phyloP scores from a whole-genome alignment of 2,329 filamentous ascomycete species.

The Paracorniculantispora psalliotae region DNA sequence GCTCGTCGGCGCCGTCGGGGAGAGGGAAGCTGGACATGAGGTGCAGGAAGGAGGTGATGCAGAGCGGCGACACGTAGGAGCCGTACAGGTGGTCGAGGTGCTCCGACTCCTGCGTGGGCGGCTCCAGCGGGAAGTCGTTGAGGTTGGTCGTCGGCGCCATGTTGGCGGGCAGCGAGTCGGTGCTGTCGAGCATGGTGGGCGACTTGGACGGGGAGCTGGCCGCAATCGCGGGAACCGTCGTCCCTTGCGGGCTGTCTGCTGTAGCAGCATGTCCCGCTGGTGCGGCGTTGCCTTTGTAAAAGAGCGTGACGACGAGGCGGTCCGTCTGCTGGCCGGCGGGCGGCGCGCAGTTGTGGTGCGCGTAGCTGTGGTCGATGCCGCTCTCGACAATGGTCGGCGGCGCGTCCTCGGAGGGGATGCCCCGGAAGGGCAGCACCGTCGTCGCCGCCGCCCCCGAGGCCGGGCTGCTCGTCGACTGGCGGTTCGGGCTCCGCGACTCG shows the following conservation, averaged over 20 bases:
- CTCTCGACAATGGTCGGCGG: conserved; percentile 58
- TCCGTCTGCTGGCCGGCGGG: conserved; percentile 42
- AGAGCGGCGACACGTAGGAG: conserved; percentile 60
- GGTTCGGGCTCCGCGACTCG: conserved; percentile 44
- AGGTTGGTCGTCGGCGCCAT: conserved; percentile 55
- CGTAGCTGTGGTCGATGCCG: conserved; percentile 57
- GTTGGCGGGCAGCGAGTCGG: conserved; percentile 42
- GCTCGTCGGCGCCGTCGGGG: conserved; percentile 44
- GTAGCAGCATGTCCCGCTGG: conserved; percentile 20
- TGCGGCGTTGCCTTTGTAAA: conserved; percentile 50
- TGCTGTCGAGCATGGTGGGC: conserved; percentile 24
- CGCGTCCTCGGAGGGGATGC: conserved; percentile 54
- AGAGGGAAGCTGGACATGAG: conserved; percentile 60
- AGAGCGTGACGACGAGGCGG: conserved; percentile 56
- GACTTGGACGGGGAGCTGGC: conserved; percentile 20
- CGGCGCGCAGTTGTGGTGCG: conserved; percentile 59
- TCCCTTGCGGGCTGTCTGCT: conserved; percentile 16
- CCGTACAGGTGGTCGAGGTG: conserved; percentile 62
- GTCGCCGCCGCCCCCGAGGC: no score
- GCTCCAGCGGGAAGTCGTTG: conserved; percentile 56
- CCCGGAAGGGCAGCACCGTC: conserved; percentile 49
- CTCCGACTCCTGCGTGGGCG: conserved; percentile 49
- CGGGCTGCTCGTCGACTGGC: conserved; percentile 25
- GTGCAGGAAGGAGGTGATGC: conserved; percentile 61
- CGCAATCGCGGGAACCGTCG: background rate